Evolutionary conservation across 495 filamentous ascomycete species (phyloP), one percentile per base, ranked within the genome.

Genomic region (Trichoderma gamsii): DNA sequence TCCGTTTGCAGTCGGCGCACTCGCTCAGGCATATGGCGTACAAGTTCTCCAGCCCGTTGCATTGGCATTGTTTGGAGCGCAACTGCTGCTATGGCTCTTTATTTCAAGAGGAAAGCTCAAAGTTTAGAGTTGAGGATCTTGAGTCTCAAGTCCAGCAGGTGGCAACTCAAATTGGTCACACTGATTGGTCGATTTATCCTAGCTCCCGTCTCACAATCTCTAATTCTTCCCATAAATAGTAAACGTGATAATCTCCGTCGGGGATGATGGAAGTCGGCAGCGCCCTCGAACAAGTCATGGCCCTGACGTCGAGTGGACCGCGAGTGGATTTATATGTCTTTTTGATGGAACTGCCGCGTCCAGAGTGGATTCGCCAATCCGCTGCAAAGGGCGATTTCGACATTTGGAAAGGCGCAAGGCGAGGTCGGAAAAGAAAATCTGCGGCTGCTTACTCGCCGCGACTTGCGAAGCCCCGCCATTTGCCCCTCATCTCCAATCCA

Each of bases 1-100:
- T 65, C 92, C 92, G 0, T 97, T 96, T 74, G 89, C 85, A 0
- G 90, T 96, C 1, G 92, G 92, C 1, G 90, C 90, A 0, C 89
- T 96, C 76, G 92, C 92, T 7, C 88, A 96, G 76, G 85, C 83
- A 15, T 89, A 86, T 74, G 92, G 92, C 21, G 91, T 95, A 12
- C 76, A 88, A 73, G 90, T 93, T 12, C 72, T 94, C 70, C 91
- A 93, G 78, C 91, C 91, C 18, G 84, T 93, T 69, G 83, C 88
- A 66, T 78, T 95, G 74, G 89, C 84, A 25, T 73, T 93, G 63
- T 79, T 92, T 25, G 85, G 77, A 4, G 78, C 82, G 32, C 85
- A 89, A 44, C 72, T 88, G 32, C 43, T 84, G 11, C 74, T 87
- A 61, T 90, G 88, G 88, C 72, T 71, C 23, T 70, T 61, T 9